Conservation (phyloP, 2,329 filamentous ascomycete species). For the Pseudocercospora ulei region DNA sequence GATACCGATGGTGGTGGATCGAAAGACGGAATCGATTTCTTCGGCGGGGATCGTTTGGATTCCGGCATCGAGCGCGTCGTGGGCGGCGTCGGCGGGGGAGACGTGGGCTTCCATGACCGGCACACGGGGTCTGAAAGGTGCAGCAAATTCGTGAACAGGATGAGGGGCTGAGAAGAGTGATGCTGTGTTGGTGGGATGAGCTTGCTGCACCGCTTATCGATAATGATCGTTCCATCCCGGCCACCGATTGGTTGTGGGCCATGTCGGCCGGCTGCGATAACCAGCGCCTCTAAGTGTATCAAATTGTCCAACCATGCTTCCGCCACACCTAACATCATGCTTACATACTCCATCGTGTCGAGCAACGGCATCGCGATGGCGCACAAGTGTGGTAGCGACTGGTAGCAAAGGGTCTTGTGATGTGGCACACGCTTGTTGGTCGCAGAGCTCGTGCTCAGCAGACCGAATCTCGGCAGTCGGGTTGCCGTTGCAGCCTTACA, state of each 20-base stretch:
- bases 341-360: slow-evolving; percentile 10
- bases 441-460: background rate
- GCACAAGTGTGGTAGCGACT: too few relatives aligned
- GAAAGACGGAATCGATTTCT: slow-evolving; percentile 48
- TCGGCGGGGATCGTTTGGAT: slow-evolving; percentile 38
- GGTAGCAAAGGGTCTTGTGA: background rate
- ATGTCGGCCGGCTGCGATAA: slow-evolving; percentile 9
- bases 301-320: slow-evolving; percentile 2
- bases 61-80: slow-evolving; percentile 24
- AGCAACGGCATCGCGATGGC: slow-evolving; percentile 8
- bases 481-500: too few relatives aligned
- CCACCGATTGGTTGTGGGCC: background rate
- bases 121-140: background rate
- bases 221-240: slow-evolving; percentile 3
- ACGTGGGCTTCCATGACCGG: slow-evolving; percentile 29
- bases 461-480: background rate
- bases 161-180: background rate
- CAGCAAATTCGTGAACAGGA: background rate
- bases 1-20: slow-evolving; percentile 45
- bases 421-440: background rate
- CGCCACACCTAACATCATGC: background rate
- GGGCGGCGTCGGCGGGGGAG: slow-evolving; percentile 30
- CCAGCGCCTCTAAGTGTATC: slow-evolving; percentile 1
- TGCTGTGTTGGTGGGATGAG: slow-evolving; percentile 5
- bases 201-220: slow-evolving; percentile 4